Percentiles rank a stretch among this genome's conserved stretches.
phyloP scores from a whole-genome alignment of 2,329 filamentous ascomycete species.

The Trichoderma sp. region DNA sequence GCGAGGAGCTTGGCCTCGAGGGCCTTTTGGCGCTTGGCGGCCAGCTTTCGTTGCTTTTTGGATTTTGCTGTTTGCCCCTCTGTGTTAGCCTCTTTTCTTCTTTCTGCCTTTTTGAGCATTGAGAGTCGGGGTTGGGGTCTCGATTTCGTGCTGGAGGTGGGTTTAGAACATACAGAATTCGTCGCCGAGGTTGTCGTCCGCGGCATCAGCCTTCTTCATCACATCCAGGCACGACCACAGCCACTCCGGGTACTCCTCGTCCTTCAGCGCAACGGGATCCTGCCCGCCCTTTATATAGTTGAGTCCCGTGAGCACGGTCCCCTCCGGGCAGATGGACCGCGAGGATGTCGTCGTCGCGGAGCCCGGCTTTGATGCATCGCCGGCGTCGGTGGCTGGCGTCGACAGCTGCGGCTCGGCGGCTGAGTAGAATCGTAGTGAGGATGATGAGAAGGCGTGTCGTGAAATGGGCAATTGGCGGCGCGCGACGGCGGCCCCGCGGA shows the following conservation, averaged over 20 bases:
- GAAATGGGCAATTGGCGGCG: slow-evolving; percentile 38
- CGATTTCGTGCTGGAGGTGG: neutral
- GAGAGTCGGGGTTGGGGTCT: too few relatives aligned
- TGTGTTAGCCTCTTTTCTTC: neutral
- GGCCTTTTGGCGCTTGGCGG: slow-evolving; percentile 64
- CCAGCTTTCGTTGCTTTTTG: slow-evolving; percentile 75
- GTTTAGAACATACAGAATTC: slow-evolving; percentile 69
- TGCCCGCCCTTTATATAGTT: slow-evolving; percentile 75
- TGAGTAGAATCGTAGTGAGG: slow-evolving; percentile 42
- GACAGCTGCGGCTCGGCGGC: slow-evolving; percentile 43
- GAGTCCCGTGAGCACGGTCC: slow-evolving; percentile 71
- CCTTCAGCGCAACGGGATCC: slow-evolving; percentile 73
- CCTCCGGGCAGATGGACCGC: slow-evolving; percentile 62
- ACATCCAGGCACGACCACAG: slow-evolving; percentile 72
- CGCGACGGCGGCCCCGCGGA: slow-evolving; percentile 47
- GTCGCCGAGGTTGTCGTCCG: slow-evolving; percentile 64
- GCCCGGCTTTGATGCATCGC: slow-evolving; percentile 37
- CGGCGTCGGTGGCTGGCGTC: slow-evolving; percentile 39
- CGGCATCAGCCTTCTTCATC: slow-evolving; percentile 56
- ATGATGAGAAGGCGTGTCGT: slow-evolving; percentile 45
- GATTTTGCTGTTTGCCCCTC: slow-evolving; percentile 66
- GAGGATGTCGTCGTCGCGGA: slow-evolving; percentile 36
- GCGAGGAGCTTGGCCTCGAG: slow-evolving; percentile 63
- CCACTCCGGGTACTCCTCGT: slow-evolving; percentile 79
- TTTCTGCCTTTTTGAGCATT: neutral